These are phyloP conservation scores for Xylariaceae sp. DNA, from an alignment of 2,329 filamentous ascomycete genomes.

Conservation along the genomic window DNA sequence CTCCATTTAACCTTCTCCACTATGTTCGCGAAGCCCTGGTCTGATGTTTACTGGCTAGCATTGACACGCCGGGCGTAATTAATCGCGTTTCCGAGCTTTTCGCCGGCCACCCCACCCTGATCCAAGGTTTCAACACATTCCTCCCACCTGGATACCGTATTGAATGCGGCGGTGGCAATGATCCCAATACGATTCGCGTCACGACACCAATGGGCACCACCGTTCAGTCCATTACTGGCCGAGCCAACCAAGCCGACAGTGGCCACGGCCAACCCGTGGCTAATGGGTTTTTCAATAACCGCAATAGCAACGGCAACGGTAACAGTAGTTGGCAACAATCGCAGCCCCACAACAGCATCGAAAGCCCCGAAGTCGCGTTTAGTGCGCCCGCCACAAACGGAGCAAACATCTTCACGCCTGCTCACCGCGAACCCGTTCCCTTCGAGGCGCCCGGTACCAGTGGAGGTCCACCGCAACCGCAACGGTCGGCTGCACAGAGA, in stretches of 20 bases:
- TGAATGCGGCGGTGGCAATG: slow-evolving; percentile 88
- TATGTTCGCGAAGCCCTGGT: slow-evolving; percentile 31
- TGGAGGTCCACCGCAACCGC: slow-evolving; percentile 33
- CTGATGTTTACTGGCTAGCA: slow-evolving; percentile 47
- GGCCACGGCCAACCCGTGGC: slow-evolving; percentile 36
- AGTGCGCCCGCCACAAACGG: slow-evolving; percentile 53
- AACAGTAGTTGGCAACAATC: slow-evolving; percentile 52
- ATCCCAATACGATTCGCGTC: slow-evolving; percentile 92
- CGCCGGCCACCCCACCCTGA: slow-evolving; percentile 88
- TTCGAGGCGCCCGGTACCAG: slow-evolving; percentile 32
- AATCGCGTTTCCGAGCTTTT: slow-evolving; percentile 94
- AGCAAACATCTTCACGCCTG: slow-evolving; percentile 44
- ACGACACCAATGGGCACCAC: slow-evolving; percentile 98
- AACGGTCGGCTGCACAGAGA: slow-evolving; percentile 32
- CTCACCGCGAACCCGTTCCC: slow-evolving; percentile 34
- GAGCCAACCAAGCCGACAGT: slow-evolving; percentile 45
- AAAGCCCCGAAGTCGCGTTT: slow-evolving; percentile 60
- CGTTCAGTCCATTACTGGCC: slow-evolving; percentile 73
- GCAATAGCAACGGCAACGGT: slow-evolving; percentile 35
- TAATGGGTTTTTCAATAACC: slow-evolving; percentile 46
- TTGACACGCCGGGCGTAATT: slow-evolving; percentile 96
- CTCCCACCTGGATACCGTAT: slow-evolving; percentile 93
- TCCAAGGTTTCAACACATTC: slow-evolving; percentile 98
- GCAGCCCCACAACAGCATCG: slow-evolving; percentile 56
- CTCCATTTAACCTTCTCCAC: slow-evolving; percentile 11